phyloP scores from a whole-genome alignment of 345 rosid species.

The Euphorbia tirucalli region DNA sequence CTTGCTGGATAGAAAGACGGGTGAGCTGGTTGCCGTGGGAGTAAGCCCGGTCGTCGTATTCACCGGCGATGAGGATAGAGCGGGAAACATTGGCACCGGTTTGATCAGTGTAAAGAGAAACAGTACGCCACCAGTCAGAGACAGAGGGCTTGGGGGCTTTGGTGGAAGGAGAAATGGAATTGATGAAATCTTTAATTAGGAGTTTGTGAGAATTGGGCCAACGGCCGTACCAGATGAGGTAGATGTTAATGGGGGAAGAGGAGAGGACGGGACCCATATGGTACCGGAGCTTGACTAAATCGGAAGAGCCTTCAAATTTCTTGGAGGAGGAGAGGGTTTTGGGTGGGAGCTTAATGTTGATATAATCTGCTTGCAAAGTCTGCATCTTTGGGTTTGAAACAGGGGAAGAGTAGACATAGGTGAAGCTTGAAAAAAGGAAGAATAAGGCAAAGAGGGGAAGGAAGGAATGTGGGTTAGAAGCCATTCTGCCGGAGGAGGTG shows the following conservation, averaged over 20 bases:
- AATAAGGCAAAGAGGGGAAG: no score
- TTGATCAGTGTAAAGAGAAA: conserved; percentile 88
- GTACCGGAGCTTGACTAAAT: conserved; percentile 77
- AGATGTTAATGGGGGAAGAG: conserved; percentile 74
- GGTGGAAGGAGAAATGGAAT: conserved; percentile 63
- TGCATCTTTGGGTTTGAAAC: no score
- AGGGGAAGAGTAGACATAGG: not conserved
- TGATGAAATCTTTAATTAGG: conserved; percentile 71
- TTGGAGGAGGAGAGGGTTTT: conserved; percentile 55
- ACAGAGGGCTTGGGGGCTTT: conserved; percentile 42
- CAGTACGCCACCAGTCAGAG: conserved; percentile 88
- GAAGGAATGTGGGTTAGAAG: not conserved
- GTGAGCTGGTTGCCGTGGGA: conserved; percentile 67
- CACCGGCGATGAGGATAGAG: conserved; percentile 61
- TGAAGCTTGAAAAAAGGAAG: not conserved
- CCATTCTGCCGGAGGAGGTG: no score
- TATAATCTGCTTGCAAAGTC: no score
- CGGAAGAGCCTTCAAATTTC: conserved; percentile 83
- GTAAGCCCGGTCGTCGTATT: conserved; percentile 50
- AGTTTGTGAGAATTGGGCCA: conserved; percentile 64
- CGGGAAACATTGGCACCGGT: conserved; percentile 90
- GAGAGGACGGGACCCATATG: conserved; percentile 99
- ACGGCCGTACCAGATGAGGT: conserved; percentile 88
- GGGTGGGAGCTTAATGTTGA: conserved; percentile 82
- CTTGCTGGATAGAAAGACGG: conserved; percentile 78